These are phyloP conservation scores for Keithomyces neogunnii DNA, from an alignment of 2,329 filamentous ascomycete genomes.

Conservation along the genomic window DNA sequence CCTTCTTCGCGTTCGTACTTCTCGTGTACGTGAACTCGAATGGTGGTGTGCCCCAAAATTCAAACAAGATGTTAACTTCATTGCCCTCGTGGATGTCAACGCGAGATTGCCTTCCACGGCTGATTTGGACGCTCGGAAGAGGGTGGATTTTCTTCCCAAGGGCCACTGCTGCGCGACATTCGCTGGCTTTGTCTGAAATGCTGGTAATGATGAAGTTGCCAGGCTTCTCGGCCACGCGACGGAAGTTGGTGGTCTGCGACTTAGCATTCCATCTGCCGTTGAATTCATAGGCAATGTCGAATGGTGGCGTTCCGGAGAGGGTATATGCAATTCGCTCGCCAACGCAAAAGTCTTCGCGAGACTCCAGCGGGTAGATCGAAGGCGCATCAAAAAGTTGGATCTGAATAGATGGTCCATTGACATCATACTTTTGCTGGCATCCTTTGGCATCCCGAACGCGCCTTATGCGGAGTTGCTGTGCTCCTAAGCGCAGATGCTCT, in stretches of 20 bases:
- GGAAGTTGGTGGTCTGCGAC: conserved; percentile 73
- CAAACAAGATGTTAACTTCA: conserved; percentile 85
- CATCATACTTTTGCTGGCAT: conserved; percentile 71
- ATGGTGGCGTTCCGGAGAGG: conserved; percentile 82
- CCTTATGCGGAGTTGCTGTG: conserved; percentile 79
- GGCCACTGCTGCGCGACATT: conserved; percentile 73
- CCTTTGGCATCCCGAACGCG: conserved; percentile 82
- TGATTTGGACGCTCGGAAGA: conserved; percentile 85
- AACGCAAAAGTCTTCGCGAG: conserved; percentile 83
- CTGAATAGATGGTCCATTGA: conserved; percentile 67
- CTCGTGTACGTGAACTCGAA: conserved; percentile 98
- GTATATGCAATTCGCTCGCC: conserved; percentile 91
- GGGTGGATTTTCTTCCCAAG: conserved; percentile 81
- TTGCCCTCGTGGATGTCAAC: conserved; percentile 96
- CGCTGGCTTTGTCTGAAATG: conserved; percentile 78
- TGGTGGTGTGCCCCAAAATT: conserved; percentile 90
- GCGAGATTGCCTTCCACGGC: conserved; percentile 68
- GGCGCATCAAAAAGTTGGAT: conserved; percentile 91
- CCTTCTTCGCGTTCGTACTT: conserved; percentile 74
- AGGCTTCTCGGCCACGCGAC: conserved; percentile 83
- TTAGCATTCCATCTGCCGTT: conserved; percentile 74
- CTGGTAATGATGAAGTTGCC: conserved; percentile 83
- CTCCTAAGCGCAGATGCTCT: conserved; percentile 76
- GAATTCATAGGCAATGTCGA: conserved; percentile 89
- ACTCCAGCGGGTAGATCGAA: conserved; percentile 79